phyloP scores from a whole-genome alignment of 345 rosid genomes.

The Acer campestre region DNA sequence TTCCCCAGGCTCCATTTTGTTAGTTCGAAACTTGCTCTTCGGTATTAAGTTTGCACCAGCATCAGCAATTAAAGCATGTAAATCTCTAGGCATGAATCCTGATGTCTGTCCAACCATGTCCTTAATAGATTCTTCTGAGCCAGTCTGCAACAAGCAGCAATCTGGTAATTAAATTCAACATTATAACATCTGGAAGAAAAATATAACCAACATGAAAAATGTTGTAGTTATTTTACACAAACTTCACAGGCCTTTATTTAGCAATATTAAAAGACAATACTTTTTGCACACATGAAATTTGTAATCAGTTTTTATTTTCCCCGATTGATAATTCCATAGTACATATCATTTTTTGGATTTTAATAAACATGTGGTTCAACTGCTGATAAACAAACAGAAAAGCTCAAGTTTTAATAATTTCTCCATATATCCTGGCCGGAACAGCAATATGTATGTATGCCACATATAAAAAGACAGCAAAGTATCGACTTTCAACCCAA shows the following conservation, averaged over 20 bases:
- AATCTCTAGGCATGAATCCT: conserved; percentile 91
- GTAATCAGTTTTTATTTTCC: not conserved
- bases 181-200: not conserved
- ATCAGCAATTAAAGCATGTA: conserved; percentile 87
- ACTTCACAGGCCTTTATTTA: no score
- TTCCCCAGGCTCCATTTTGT: conserved; percentile 35
- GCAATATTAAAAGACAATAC: not conserved
- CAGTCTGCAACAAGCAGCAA: conserved; percentile 53
- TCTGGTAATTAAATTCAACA: conserved; percentile 31
- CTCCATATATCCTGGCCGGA: not conserved
- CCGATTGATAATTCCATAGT: conserved; percentile 11
- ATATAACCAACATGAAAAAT: not conserved
- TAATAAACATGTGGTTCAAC: conserved; percentile 4
- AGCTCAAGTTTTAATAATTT: conserved; percentile 6
- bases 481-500: conserved; percentile 1
- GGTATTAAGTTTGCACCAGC: conserved; percentile 69
- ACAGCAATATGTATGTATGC: not conserved
- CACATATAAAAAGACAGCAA: not conserved
- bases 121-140: conserved; percentile 64
- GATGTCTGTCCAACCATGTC: conserved; percentile 89
- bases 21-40: conserved; percentile 39
- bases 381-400: not conserved
- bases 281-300: conserved; percentile 2
- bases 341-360: conserved; percentile 1
- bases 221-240: no score